phyloP scores from a whole-genome alignment of 208 protist genomes.

The Leishmania arabica region DNA sequence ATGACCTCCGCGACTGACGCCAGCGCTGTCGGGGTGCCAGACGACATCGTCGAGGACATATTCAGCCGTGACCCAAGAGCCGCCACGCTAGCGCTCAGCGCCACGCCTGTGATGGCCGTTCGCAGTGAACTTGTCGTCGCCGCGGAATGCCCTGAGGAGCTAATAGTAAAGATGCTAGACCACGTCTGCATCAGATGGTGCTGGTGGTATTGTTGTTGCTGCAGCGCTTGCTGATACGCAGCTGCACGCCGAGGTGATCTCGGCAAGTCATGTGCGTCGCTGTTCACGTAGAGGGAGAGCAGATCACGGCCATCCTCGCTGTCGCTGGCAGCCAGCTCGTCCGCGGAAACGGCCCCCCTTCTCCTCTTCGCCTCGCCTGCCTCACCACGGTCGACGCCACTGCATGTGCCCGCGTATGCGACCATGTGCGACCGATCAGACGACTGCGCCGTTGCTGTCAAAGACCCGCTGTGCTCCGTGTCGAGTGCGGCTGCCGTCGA shows the following conservation, averaged over 20 bases:
- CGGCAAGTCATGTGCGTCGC: not conserved
- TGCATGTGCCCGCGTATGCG: not conserved
- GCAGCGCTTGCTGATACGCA: not conserved
- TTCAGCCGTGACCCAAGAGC: not conserved
- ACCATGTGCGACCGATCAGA: not conserved
- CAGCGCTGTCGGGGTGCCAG: not conserved
- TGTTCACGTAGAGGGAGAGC: not conserved
- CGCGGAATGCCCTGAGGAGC: not conserved
- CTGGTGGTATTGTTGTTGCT: conserved; percentile 1
- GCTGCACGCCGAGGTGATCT: not conserved
- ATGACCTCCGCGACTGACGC: not conserved
- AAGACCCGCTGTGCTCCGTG: not conserved
- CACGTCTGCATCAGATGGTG: not conserved
- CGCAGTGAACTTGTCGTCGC: not conserved
- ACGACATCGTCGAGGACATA: not conserved
- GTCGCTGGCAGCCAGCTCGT: not conserved
- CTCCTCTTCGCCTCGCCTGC: not conserved
- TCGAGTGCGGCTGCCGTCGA: not conserved
- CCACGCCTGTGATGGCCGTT: not conserved
- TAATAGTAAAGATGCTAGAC: not conserved
- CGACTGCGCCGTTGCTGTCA: not conserved
- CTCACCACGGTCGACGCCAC: not conserved
- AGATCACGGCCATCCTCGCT: not conserved
- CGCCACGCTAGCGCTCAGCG: not conserved
- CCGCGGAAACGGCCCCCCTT: not conserved